Evolutionary conservation across 2,329 filamentous ascomycete genomes (phyloP), one percentile per base, ranked within the genome.

Genomic region (Ophiostoma perfectum): DNA sequence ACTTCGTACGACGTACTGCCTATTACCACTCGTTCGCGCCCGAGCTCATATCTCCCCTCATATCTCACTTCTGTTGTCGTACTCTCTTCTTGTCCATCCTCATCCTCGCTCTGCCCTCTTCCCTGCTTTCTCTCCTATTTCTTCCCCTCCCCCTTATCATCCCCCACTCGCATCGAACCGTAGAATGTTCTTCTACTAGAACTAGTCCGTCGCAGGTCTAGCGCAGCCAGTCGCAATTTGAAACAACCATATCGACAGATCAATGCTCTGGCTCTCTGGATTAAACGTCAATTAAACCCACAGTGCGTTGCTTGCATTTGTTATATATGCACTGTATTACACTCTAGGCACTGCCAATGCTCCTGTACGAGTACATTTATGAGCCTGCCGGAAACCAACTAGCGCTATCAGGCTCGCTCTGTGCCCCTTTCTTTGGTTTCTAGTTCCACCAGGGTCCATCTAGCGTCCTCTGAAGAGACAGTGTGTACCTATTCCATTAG

Each of bases 191-290:
- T 63, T 63, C 60, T 63, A 42, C 39, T 18, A 27, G 12, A 18
- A n/a, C 60, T 42, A 42, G 39, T 42, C 60, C 60, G 38, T n/a
- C 39, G 42, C 39, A 42, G 12, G 38, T n/a, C 60, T 63, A 63
- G 60, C 60, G 60, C 39, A 63, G 60, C 16, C 39, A 18, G 60
- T 63, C 60, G 60, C 60, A 63, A 63, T 63, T 63, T 63, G 60
- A 63, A 63, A 63, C 60, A 63, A 16, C 60, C 18, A 44, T 39
- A 63, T 63, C 7, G 60, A 63, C 39, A 63, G 38, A 63, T 63
- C 39, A 63, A 63, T 63, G 60, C 60, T 27, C 27, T 60, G 55
- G n/a, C 27, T 27, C 27, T 38, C 39, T 18, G 39, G 7, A 38
- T 39, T 27, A 27, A 27, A n/a, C 27, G 49, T 41, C 36, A 62